Percentiles rank a stretch among this genome's conserved stretches.
These are phyloP conservation scores for Penicillium tannophilum DNA, from an alignment of 495 filamentous ascomycete genomes.

Conservation along the genomic window DNA sequence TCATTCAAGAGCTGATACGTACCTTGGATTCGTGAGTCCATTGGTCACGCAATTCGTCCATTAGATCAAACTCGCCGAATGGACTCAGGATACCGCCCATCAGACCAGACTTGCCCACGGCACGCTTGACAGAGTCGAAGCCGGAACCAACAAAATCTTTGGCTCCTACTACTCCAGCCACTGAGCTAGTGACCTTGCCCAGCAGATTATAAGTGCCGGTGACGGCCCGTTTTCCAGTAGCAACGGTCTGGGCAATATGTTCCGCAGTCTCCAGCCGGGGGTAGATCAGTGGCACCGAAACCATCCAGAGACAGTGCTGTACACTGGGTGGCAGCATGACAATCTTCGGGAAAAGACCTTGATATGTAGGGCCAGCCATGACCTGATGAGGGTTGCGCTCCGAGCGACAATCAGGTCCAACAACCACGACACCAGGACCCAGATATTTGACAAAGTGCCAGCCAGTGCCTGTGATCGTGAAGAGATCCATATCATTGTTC, in stretches of 20 bases:
- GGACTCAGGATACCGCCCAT: slow-evolving; percentile 95
- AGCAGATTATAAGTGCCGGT: slow-evolving; percentile 94
- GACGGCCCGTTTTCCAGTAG: slow-evolving; percentile 94
- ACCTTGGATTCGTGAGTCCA: slow-evolving; percentile 98
- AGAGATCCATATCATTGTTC: slow-evolving; percentile 83
- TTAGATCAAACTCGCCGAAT: slow-evolving; percentile 94
- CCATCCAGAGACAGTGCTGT: slow-evolving; percentile 95
- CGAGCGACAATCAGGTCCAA: slow-evolving; percentile 87
- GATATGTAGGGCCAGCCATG: slow-evolving; percentile 94
- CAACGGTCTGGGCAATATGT: slow-evolving; percentile 81
- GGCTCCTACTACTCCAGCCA: slow-evolving; percentile 91
- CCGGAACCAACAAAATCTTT: slow-evolving; percentile 89
- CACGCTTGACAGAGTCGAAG: slow-evolving; percentile 92
- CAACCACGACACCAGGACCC: slow-evolving; percentile 85
- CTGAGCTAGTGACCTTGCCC: slow-evolving; percentile 90
- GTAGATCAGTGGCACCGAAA: slow-evolving; percentile 88
- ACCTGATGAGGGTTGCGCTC: slow-evolving; percentile 90
- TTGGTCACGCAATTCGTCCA: slow-evolving; percentile 91
- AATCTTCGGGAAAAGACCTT: slow-evolving; percentile 94
- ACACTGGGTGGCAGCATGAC: slow-evolving; percentile 89
- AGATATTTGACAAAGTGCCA: slow-evolving; percentile 99
- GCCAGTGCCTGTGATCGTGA: slow-evolving; percentile 93
- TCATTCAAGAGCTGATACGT: slow-evolving; percentile 7
- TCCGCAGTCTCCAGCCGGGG: slow-evolving; percentile 90
- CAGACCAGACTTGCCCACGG: slow-evolving; percentile 88